Percentiles rank a stretch among this genome's conserved stretches.
These are phyloP conservation scores for Scenedesmus sp. DNA, from an alignment of 163 green algal species.

Conservation along the genomic window DNA sequence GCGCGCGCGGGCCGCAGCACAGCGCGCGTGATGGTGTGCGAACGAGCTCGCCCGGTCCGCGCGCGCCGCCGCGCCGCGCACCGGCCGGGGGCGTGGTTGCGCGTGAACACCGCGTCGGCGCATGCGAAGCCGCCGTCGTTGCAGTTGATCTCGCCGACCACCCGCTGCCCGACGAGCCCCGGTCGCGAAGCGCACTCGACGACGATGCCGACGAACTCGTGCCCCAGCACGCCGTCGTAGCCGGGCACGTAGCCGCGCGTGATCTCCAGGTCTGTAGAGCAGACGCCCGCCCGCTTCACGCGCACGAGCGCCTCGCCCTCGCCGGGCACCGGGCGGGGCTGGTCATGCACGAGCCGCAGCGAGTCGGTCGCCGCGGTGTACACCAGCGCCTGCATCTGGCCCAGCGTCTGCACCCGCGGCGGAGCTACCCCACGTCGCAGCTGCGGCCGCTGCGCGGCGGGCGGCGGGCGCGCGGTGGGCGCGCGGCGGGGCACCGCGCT, in stretches of 20 bases:
- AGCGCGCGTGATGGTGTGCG: too few relatives aligned
- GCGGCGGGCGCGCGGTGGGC: too few relatives aligned
- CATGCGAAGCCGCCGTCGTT: slow-evolving; percentile 57
- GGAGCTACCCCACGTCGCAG: too few relatives aligned
- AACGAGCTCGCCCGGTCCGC: too few relatives aligned
- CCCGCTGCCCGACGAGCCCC: slow-evolving; percentile 40
- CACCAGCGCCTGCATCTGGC: too few relatives aligned
- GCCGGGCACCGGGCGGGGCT: slow-evolving; percentile 44
- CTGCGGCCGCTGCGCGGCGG: too few relatives aligned
- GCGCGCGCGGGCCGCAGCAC: neutral
- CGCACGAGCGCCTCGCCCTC: slow-evolving; percentile 56
- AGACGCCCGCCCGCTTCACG: slow-evolving; percentile 63
- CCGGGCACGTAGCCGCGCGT: slow-evolving; percentile 75
- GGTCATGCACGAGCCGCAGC: slow-evolving; percentile 32
- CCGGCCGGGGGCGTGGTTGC: slow-evolving; percentile 70
- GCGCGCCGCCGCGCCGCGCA: too few relatives aligned
- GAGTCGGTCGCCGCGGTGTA: neutral
- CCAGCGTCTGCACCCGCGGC: too few relatives aligned
- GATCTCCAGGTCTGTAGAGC: slow-evolving; percentile 73
- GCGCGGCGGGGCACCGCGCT: too few relatives aligned
- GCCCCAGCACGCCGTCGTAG: slow-evolving; percentile 65
- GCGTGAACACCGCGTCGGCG: slow-evolving; percentile 55
- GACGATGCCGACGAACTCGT: slow-evolving; percentile 79
- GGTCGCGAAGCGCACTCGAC: slow-evolving; percentile 42
- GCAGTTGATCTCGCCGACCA: slow-evolving; percentile 76